Evolutionary conservation across 306 rosid species (phyloP).

Genomic region (Cucurbita ficifolia): DNA sequence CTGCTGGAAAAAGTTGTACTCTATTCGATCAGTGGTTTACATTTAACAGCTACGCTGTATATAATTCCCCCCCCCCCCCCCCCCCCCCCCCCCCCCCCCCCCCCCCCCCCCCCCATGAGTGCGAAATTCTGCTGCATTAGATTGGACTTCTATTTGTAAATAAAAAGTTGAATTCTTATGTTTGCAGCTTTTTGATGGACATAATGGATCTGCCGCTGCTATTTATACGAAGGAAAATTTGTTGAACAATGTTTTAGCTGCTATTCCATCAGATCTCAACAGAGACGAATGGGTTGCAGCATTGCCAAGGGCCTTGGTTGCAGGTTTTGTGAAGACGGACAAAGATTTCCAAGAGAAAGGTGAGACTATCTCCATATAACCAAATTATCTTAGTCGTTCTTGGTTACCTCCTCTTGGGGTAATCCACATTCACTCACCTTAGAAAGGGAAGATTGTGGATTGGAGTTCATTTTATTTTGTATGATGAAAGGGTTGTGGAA

Average conservation of each 20-base stretch:
- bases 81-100: background rate
- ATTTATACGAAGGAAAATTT: conserved; percentile 90
- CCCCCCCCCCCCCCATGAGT: background rate
- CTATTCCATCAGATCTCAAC: conserved; percentile 80
- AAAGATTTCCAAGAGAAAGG: conserved; percentile 78
- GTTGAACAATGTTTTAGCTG: conserved; percentile 55
- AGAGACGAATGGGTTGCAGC: conserved; percentile 96
- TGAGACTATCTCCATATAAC: conserved; percentile 13
- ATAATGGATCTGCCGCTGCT: conserved; percentile 98
- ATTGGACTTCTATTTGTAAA: background rate
- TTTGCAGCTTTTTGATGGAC: conserved; percentile 95
- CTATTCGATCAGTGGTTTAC: background rate
- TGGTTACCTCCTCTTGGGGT: background rate
- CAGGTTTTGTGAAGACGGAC: conserved; percentile 97
- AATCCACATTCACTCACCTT: background rate
- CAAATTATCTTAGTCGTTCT: conserved; percentile 7
- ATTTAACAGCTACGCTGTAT: background rate
- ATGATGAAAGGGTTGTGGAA: background rate
- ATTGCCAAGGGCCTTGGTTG: conserved; percentile 91
- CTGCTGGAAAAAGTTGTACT: background rate
- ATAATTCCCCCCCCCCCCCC: background rate
- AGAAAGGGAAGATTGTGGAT: background rate
- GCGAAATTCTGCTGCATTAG: background rate
- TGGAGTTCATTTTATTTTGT: background rate
- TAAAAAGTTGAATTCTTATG: conserved; percentile 12